Conservation (phyloP, 129 eudicot genomes). For the Chrysanthemum lavandulifolium region DNA sequence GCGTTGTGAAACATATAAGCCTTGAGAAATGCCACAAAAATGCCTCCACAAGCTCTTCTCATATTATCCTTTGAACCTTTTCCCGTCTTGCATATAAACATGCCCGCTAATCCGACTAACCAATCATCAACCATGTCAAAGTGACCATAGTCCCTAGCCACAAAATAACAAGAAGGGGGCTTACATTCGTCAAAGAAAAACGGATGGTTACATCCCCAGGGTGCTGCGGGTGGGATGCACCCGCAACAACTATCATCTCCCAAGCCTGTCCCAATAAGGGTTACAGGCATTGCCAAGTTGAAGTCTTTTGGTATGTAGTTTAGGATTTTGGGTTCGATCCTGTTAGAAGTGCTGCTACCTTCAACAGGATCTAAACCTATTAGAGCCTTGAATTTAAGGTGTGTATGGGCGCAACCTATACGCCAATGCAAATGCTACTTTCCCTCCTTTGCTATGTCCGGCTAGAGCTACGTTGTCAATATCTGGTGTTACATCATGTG, state of each 20-base stretch:
- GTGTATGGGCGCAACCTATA: conserved; percentile 5
- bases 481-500: conserved; percentile 24
- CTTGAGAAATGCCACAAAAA: conserved; percentile 34
- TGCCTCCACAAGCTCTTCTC: conserved; percentile 36
- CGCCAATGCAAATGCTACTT: conserved; percentile 34
- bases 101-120: conserved; percentile 13
- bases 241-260: conserved; percentile 15
- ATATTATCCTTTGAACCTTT: conserved; percentile 34
- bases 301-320: conserved; percentile 30
- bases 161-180: conserved; percentile 31
- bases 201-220: conserved; percentile 31
- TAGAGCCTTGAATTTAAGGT: conserved; percentile 29
- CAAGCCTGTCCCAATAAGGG: conserved; percentile 30
- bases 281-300: conserved; percentile 22
- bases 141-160: conserved; percentile 37
- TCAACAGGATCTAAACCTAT: conserved; percentile 39
- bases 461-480: conserved; percentile 27
- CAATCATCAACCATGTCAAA: conserved; percentile 35
- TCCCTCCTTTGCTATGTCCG: conserved; percentile 47
- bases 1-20: conserved; percentile 29
- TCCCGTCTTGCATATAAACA: conserved; percentile 28
- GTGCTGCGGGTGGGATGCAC: conserved; percentile 29
- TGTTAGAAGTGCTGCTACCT: conserved; percentile 4
- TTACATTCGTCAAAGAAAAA: conserved; percentile 31
- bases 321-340: conserved; percentile 27